Evolutionary conservation across 352 stramenopile genomes (phyloP), one percentile per base, ranked within the genome.

Genomic region (Pythium grandisporangium): DNA sequence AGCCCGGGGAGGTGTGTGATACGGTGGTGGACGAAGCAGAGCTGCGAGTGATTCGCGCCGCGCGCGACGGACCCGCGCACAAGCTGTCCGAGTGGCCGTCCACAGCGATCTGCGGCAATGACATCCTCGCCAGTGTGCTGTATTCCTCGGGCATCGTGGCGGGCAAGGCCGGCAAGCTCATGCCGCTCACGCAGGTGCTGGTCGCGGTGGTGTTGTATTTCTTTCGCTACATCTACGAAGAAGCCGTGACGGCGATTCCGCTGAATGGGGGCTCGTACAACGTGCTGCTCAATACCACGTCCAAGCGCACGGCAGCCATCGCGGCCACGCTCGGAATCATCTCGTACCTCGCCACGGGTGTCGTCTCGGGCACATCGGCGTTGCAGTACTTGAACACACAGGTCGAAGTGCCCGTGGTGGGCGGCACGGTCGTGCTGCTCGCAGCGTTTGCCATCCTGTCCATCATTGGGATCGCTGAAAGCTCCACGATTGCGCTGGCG

Each of bases 231-330:
- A 85, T 95, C 29, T 95, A 93, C 59, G 67, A 76, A 47, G 82
- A 95, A 59, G 82, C 68, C 23, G 83, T 93, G 37, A 84, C 62
- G 16, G 82, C 82, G 11, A 69, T 95, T 25, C 80, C 80, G 24
- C 63, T 89, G 23, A 93, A 95, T 55, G 82, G 82, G 29, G 82
- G 82, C 34, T 84, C 75, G 21, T 95, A 93, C 55, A 95, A 92
- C 51, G 66, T 89, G 43, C 61, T 95, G 39, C 63, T 95, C 38
- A 93, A 93, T 53, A 86, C 75, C 8, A 92, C 80, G 19, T 83
- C 56, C 30, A 95, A 95, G 64, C 55, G 63, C 36, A 59, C 82
- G 13, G 80, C 82, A 12, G 75, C 75, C 7, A 66, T 90, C 21
- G 82, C 74, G 6, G 82, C 82, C 14, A 73, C 71, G 16, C 70